Conservation (phyloP, 1,284 basidiomycete genomes). For the Heterobasidion parviporum region DNA sequence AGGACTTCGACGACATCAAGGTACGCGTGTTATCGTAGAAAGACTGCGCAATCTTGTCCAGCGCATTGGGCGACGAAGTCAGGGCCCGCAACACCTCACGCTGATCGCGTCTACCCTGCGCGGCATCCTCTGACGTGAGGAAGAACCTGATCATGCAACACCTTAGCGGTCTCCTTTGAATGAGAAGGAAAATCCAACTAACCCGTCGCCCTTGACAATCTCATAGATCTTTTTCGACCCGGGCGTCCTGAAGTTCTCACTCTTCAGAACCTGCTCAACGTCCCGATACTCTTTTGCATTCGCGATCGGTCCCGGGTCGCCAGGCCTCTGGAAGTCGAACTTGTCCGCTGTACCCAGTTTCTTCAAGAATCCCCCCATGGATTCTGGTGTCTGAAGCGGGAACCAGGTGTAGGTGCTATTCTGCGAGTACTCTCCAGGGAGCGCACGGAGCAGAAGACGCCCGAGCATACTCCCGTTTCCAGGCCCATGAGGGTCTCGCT, state of each 20-base stretch:
- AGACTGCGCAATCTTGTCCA: constrained; percentile 43
- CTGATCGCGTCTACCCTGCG: constrained; percentile 35
- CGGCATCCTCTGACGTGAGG: constrained; percentile 38
- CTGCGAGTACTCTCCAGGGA: constrained; percentile 61
- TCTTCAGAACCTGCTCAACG: constrained; percentile 44
- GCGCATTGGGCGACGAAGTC: constrained; percentile 32
- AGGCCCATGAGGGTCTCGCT: constrained; percentile 56
- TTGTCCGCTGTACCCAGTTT: constrained; percentile 43
- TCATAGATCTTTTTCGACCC: constrained; percentile 40
- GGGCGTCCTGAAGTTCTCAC: constrained; percentile 36
- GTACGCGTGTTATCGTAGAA: constrained; percentile 56
- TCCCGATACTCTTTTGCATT: constrained; percentile 39
- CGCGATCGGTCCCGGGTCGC: constrained; percentile 15
- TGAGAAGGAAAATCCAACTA: constrained; percentile 7
- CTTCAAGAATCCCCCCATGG: constrained; percentile 53
- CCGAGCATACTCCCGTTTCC: constrained; percentile 72
- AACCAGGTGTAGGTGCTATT: constrained; percentile 79
- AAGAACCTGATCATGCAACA: constrained; percentile 33
- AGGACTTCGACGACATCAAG: constrained; percentile 47
- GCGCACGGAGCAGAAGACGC: constrained; percentile 61
- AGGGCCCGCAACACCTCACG: constrained; percentile 41
- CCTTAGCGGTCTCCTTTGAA: neutral
- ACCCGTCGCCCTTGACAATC: constrained; percentile 55
- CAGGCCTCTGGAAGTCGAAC: constrained; percentile 47
- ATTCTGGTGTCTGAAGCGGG: constrained; percentile 71